These are phyloP conservation scores for Aspergillus intermedius DNA, from an alignment of 2,329 filamentous ascomycete species.

Conservation along the genomic window DNA sequence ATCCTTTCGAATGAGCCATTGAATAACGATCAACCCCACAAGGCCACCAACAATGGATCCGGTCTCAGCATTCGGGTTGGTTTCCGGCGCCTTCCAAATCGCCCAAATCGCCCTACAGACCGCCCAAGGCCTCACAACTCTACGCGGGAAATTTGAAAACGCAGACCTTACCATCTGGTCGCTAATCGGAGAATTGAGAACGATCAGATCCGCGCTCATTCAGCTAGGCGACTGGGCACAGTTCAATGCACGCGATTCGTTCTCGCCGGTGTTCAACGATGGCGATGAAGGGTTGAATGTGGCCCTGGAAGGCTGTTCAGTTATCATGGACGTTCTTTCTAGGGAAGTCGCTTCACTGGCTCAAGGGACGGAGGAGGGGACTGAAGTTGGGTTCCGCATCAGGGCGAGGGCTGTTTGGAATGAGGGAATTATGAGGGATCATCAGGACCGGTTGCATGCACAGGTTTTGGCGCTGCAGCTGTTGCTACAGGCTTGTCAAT, in stretches of 20 bases:
- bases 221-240: conserved; percentile 32
- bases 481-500: conserved; percentile 34
- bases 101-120: conserved; percentile 28
- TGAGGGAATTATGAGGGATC: conserved; percentile 30
- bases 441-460: conserved; percentile 29
- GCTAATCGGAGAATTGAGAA: conserved; percentile 29
- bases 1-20: background rate
- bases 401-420: conserved; percentile 31
- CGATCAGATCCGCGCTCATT: conserved; percentile 31
- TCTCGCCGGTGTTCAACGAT: conserved; percentile 15
- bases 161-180: conserved; percentile 34
- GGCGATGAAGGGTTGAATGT: conserved; percentile 25
- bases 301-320: conserved; percentile 30
- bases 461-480: conserved; percentile 34
- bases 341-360: conserved; percentile 28
- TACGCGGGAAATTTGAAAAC: conserved; percentile 29
- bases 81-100: conserved; percentile 30
- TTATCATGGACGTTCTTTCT: conserved; percentile 31
- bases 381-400: conserved; percentile 18
- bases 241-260: conserved; percentile 13
- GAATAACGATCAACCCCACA: background rate
- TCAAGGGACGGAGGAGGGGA: conserved; percentile 13
- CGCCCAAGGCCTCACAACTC: conserved; percentile 23
- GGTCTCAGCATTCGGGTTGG: conserved; percentile 26
- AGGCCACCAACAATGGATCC: conserved; percentile 25